phyloP scores from a whole-genome alignment of 768 basidiomycete genomes.

The Hygrophoropsis aurantiaca region DNA sequence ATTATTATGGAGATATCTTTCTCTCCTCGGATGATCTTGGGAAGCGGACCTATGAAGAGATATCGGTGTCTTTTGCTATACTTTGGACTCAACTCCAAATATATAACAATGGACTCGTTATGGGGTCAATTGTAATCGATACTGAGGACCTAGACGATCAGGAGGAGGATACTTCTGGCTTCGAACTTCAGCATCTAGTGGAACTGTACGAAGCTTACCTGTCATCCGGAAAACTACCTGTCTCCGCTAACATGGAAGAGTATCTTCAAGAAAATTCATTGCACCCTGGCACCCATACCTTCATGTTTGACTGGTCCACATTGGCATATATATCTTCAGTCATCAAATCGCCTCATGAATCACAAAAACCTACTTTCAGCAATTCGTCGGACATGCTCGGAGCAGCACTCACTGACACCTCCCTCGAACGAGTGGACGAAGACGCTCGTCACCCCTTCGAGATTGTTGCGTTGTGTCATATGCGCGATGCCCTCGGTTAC shows the following conservation, averaged over 20 bases:
- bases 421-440: constrained; percentile 19
- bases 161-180: constrained; percentile 42
- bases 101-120: constrained; percentile 60
- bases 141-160: constrained; percentile 31
- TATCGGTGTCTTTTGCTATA: constrained; percentile 57
- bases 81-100: constrained; percentile 71
- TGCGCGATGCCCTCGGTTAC: constrained; percentile 58
- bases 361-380: constrained; percentile 5
- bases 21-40: constrained; percentile 46
- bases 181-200: constrained; percentile 60
- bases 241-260: constrained; percentile 50
- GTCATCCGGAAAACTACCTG: constrained; percentile 35
- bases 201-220: constrained; percentile 53
- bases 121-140: constrained; percentile 62
- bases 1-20: constrained; percentile 47
- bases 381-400: constrained; percentile 47
- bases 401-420: constrained; percentile 33
- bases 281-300: constrained; percentile 38
- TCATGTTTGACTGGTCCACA: constrained; percentile 70
- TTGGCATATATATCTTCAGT: constrained; percentile 61
- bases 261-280: constrained; percentile 52
- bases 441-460: constrained; percentile 51
- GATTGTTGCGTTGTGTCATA: constrained; percentile 54
- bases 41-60: constrained; percentile 63
- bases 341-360: constrained; percentile 40